phyloP scores from a whole-genome alignment of 768 basidiomycete species.

The Lactarius sanguifluus region DNA sequence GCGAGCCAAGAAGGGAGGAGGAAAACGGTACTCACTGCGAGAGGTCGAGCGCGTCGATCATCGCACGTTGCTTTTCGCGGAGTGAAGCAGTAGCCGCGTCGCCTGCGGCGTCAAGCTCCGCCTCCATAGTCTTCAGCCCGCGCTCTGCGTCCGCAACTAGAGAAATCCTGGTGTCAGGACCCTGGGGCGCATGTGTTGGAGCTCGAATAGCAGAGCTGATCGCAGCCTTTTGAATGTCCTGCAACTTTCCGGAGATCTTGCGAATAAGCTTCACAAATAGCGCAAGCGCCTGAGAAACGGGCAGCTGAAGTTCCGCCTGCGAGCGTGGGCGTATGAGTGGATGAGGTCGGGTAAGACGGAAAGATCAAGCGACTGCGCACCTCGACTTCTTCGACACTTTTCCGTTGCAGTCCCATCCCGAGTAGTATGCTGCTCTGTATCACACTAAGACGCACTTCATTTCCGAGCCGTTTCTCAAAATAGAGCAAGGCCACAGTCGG shows the following conservation, averaged over 20 bases:
- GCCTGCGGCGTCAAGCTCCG: constrained; percentile 59
- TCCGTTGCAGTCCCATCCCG: constrained; percentile 86
- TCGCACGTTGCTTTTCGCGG: constrained; percentile 75
- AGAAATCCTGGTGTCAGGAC: not conserved
- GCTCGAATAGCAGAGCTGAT: constrained; percentile 63
- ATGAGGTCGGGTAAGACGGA: not conserved
- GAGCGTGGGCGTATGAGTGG: not conserved
- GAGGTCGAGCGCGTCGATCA: constrained; percentile 87
- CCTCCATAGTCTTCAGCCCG: constrained; percentile 37
- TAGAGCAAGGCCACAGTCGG: constrained; percentile 79
- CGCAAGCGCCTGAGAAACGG: constrained; percentile 85
- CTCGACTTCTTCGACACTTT: constrained; percentile 87
- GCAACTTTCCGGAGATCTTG: constrained; percentile 73
- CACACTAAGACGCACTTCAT: constrained; percentile 69
- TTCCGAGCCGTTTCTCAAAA: constrained; percentile 73
- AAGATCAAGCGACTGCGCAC: constrained; percentile 41
- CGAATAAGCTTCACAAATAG: constrained; percentile 89
- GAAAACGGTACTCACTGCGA: constrained; percentile 62
- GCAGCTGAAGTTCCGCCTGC: constrained; percentile 76
- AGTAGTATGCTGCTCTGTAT: constrained; percentile 91
- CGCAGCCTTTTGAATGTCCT: constrained; percentile 76
- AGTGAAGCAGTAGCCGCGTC: constrained; percentile 55
- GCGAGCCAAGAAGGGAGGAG: constrained; percentile 6
- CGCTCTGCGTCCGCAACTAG: constrained; percentile 27
- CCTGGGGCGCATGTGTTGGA: constrained; percentile 20